phyloP scores from a whole-genome alignment of 1,284 basidiomycete genomes.

The Cronartium ribicola region DNA sequence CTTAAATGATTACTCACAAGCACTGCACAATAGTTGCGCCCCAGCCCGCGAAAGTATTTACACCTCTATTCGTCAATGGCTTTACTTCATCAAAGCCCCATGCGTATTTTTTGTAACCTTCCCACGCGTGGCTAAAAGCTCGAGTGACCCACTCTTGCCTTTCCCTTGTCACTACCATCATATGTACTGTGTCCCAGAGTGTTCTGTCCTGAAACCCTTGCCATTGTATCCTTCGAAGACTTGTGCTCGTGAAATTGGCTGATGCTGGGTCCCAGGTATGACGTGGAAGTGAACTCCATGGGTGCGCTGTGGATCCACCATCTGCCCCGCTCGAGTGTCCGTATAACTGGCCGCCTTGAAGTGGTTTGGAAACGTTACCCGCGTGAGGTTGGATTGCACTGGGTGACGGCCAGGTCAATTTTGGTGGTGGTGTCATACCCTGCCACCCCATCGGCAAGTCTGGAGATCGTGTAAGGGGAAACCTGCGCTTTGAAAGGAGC shows the following conservation, averaged over 20 bases:
- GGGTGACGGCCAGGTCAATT: conserved; percentile 26
- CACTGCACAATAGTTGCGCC: conserved; percentile 33
- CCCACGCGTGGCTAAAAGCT: conserved; percentile 40
- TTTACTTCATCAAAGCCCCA: conserved; percentile 38
- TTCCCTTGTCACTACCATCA: conserved; percentile 7
- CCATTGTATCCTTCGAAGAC: conserved; percentile 16
- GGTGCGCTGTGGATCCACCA: not conserved
- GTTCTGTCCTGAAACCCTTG: conserved; percentile 10
- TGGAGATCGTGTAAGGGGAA: conserved; percentile 16
- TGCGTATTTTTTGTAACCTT: conserved; percentile 40
- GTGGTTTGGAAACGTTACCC: conserved; percentile 7
- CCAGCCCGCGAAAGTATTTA: conserved; percentile 36
- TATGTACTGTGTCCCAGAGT: conserved; percentile 19
- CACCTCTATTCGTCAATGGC: conserved; percentile 16
- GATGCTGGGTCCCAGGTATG: conserved; percentile 3
- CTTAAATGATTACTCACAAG: conserved; percentile 10
- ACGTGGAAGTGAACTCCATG: not conserved
- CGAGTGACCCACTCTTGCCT: conserved; percentile 33
- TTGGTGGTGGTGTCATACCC: conserved; percentile 26
- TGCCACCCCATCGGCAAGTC: conserved; percentile 17
- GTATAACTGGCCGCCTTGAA: conserved; percentile 25
- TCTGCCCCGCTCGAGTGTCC: not conserved
- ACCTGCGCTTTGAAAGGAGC: conserved; percentile 22
- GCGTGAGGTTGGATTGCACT: conserved; percentile 13
- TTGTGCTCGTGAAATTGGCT: conserved; percentile 1